phyloP scores from a whole-genome alignment of 2,329 filamentous ascomycete genomes.

The Boeremia exigua region DNA sequence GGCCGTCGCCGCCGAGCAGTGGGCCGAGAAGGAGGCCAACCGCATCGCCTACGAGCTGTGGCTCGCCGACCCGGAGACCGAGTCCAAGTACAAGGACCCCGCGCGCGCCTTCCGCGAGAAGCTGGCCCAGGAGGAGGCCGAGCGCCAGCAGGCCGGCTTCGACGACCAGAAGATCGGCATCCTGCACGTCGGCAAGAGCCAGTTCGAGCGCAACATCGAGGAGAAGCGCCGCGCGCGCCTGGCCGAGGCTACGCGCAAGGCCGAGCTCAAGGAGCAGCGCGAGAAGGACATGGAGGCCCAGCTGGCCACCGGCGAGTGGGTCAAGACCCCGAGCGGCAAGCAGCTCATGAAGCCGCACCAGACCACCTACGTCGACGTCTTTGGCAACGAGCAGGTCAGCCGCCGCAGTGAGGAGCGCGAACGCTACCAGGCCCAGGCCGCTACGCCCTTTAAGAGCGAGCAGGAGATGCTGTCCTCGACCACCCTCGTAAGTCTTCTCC shows the following conservation, averaged over 20 bases:
- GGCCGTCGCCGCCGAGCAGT: conserved; percentile 48
- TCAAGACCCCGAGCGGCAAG: conserved; percentile 40
- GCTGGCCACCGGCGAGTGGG: conserved; percentile 43
- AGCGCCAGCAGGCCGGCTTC: conserved; percentile 28
- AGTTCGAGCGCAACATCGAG: conserved; percentile 44
- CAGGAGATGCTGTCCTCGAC: conserved; percentile 41
- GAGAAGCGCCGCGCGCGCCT: conserved; percentile 40
- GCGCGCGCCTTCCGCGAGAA: conserved; percentile 42
- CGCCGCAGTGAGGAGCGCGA: conserved; percentile 37
- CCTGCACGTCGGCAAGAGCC: conserved; percentile 40
- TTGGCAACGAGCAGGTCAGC: conserved; percentile 42
- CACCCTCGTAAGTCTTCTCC: conserved; percentile 36
- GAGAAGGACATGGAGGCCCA: conserved; percentile 40
- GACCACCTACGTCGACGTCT: conserved; percentile 42
- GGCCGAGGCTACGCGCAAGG: conserved; percentile 36
- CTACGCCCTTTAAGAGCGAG: conserved; percentile 31
- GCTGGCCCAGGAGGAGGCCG: conserved; percentile 41
- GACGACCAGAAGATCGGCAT: conserved; percentile 41
- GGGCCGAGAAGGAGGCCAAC: conserved; percentile 48
- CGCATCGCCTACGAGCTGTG: conserved; percentile 47
- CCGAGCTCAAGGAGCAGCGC: conserved; percentile 41
- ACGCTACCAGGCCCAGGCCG: conserved; percentile 33
- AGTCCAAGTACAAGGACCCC: conserved; percentile 48
- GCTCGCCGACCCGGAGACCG: conserved; percentile 46
- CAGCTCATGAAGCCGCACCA: conserved; percentile 46